Evolutionary conservation across 148 eudicot genomes (phyloP), one percentile per base, ranked within the genome.

Genomic region (Mesembryanthemum crystallinum): DNA sequence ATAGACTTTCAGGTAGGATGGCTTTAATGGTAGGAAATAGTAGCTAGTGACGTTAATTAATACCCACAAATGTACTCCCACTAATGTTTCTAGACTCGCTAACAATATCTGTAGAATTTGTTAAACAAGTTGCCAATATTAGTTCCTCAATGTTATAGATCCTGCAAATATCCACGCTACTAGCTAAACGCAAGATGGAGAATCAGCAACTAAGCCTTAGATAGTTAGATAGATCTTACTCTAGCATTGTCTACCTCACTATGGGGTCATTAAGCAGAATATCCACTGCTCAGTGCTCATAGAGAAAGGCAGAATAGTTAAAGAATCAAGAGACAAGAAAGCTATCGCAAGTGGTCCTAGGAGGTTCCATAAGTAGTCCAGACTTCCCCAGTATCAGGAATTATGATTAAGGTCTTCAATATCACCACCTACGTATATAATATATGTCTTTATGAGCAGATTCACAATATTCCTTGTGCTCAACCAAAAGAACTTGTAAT

Each of bases 321-420:
- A 30, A 45, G 61, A 74, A 74, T 63, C 63, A 51, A 65, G 64
- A 65, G 64, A n/a, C 35, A 21, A 65, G 20, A 39, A 59, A 58
- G 63, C 10, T 30, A n/a, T 33, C 47, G 24, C 67, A 51, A 12
- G 35, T 54, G 75, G 39, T 21, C 71, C 30, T 27, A 66, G 20
- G 32, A 52, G 63, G 35, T 63, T 78, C 65, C 66, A 72, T 37
- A 35, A 49, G 32, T 20, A 25, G 62, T 51, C 42, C 72, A 59
- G 20, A 35, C 23, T 24, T 13, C 7, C 52, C 20, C n/a, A 71
- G 7, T 35, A 52, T 25, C 65, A 64, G 42, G 14, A 3, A 21
- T 27, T 27, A 5, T 0, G 55, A 37, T 66, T n/a, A 32, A 23
- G 47, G 54, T 35, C 11, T 68, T 25, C 62, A 43, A 29, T 43